Percentiles rank a stretch among this genome's conserved stretches.
Evolutionary conservation across 192 early-diverging fungal species (phyloP).

Genomic region (Phycomyces nitens): DNA sequence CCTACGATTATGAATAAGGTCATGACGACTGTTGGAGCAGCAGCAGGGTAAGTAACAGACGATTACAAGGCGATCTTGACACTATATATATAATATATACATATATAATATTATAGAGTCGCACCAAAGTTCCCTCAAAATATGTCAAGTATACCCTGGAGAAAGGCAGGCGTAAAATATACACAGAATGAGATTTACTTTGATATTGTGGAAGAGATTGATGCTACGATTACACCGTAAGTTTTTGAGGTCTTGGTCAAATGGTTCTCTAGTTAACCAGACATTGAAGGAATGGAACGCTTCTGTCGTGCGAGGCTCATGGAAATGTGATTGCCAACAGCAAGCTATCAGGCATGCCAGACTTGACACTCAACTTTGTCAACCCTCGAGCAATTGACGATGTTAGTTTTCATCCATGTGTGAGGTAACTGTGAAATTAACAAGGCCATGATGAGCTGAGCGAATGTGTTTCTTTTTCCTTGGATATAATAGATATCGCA

Average conservation of each 20-base stretch:
- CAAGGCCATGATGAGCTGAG: not conserved
- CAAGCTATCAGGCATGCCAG: slow-evolving; percentile 87
- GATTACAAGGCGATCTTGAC: too few species aligned
- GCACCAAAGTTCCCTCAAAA: slow-evolving; percentile 57
- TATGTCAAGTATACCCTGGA: slow-evolving; percentile 82
- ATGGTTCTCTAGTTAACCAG: too few species aligned
- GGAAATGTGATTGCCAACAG: slow-evolving; percentile 78
- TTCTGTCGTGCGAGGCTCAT: slow-evolving; percentile 73
- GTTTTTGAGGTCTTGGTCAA: not conserved
- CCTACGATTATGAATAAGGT: slow-evolving; percentile 84
- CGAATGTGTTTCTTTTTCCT: not conserved
- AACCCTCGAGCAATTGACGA: slow-evolving; percentile 75
- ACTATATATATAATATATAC: too few species aligned
- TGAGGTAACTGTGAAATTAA: too few species aligned
- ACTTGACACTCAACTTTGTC: slow-evolving; percentile 71
- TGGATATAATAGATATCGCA: slow-evolving; percentile 40
- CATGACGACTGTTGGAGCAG: slow-evolving; percentile 76
- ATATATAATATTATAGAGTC: too few species aligned
- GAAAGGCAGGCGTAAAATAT: slow-evolving; percentile 82
- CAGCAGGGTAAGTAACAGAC: slow-evolving; percentile 36
- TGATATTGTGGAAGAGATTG: slow-evolving; percentile 87
- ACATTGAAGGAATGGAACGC: slow-evolving; percentile 52
- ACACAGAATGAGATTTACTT: slow-evolving; percentile 92
- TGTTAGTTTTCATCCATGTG: slow-evolving; percentile 87
- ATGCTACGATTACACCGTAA: slow-evolving; percentile 76